Evolutionary conservation across 495 filamentous ascomycete species (phyloP), one percentile per base, ranked within the genome.

Genomic region (Penicillium cataractarum): DNA sequence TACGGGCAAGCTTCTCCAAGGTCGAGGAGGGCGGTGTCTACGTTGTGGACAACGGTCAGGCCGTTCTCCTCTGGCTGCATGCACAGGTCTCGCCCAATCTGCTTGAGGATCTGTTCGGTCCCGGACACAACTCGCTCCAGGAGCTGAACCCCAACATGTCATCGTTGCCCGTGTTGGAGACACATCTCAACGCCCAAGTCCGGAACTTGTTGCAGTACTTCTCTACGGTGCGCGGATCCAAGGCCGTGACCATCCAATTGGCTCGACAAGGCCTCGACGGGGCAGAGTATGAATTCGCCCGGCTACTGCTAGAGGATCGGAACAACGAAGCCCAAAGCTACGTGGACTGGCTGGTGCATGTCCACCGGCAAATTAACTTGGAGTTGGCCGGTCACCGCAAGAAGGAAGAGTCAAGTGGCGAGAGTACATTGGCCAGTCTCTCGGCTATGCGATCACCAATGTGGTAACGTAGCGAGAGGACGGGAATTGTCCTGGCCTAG

Each of bases 291-390:
- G 95, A 99, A 76, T 99, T 97, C 78, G 95, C 96, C 42, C 80
- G 92, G 44, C 78, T 93, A 73, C 76, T 99, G 65, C 86, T 96
- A 54, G 95, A 99, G 78, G 95, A 99, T 72, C 84, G 95, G 64
- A 98, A 98, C 75, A 97, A 96, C 65, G 95, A 99, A 76, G 95
- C 95, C 33, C 92, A 94, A 75, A 94, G 90, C 66, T 98, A 99
- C 78, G 95, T 98, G 19, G 95, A 99, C 77, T 99, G 95, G 95
- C 76, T 99, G 74, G 95, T 99, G 57, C 92, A 97, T 77, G 80
- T 97, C 53, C 95, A 99, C 72, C 89, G 93, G 66, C 88, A 90
- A 69, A 91, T 98, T 62, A 93, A 96, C 73, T 77, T 97, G 60
- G 94, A 97, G 83, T 78, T 93, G 68, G 82, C 89, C 17, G 91